Base-by-base conservation (phyloP, 2,329 filamentous ascomycete species). In the Cercospora sojina region DNA sequence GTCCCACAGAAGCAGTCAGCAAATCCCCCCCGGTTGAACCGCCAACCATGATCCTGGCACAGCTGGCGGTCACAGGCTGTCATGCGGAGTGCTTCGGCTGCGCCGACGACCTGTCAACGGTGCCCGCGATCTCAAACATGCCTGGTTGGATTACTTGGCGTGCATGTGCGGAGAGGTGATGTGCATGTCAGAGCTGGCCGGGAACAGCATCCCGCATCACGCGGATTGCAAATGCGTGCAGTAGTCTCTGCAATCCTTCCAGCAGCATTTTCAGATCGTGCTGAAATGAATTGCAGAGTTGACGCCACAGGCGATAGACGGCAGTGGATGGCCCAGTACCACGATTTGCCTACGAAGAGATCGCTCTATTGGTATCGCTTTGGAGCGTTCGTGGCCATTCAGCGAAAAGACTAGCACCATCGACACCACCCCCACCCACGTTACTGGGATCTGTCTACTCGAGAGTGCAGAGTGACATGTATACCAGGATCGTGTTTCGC, bases 141-240 rank as follows among this genome's bases (percentile, higher is more conserved):
- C 43, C 43, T 49, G 43, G 43, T 49, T 23, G 51, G 25, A 56
- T 56, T 16, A 32, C 51, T 56, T 56, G 51, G 51, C 51, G 23
- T 32, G 51, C 51, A 56, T 29, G 25, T 56, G 25, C 25, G 20
- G 51, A 29, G 47, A 18, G 47, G 29, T 56, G 51, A 56, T 56
- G 51, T 25, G 51, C 51, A 32, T 23, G 43, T 49, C 43, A 25
- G 20, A 49, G 2, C 23, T 13, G 51, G 25, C 51, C n/a, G 51
- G 25, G 25, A 31, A 7, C 10, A 23, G 23, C 51, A 56, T 32
- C 51, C 35, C 51, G 51, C 23, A 25, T 25, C 31, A 56, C 51
- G 51, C 51, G 51, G 51, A 56, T 56, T 56, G 51, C 51, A 56
- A 56, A 56, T 56, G 51, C 51, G 51, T 56, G 25, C 51, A 56